Evolutionary conservation across 495 filamentous ascomycete species (phyloP).

Genomic region (Penicillium odoratum): DNA sequence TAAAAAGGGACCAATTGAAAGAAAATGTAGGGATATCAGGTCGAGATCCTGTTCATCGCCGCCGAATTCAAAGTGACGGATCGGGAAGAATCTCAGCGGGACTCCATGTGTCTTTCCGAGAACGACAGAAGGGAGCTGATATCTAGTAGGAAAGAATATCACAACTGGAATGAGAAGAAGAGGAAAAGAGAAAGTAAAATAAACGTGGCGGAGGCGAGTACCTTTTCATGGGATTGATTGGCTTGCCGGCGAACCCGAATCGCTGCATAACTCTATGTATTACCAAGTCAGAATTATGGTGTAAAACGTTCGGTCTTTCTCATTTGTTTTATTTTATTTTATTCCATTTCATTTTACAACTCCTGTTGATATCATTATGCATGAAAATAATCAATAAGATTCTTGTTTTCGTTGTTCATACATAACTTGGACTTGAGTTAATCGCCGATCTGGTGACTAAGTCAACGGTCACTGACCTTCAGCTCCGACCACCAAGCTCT

Average conservation of each 20-base stretch:
- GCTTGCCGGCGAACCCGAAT: background rate
- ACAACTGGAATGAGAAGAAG: slow-evolving; percentile 8
- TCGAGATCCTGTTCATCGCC: background rate
- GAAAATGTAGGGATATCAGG: background rate
- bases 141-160: slow-evolving; percentile 1
- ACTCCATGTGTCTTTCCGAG: slow-evolving; percentile 22
- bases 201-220: background rate
- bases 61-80: slow-evolving; percentile 20
- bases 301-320: background rate
- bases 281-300: background rate
- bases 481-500: slow-evolving; percentile 4
- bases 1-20: slow-evolving; percentile 5
- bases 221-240: slow-evolving; percentile 1
- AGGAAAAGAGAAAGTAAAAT: slow-evolving; percentile 5
- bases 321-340: background rate
- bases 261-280: background rate
- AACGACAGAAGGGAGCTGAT: slow-evolving; percentile 13
- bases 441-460: slow-evolving; percentile 16
- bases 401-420: background rate
- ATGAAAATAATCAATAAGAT: too few relatives aligned
- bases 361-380: background rate
- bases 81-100: slow-evolving; percentile 35
- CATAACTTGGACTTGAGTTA: background rate
- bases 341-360: background rate
- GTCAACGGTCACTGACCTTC: slow-evolving; percentile 16